phyloP scores from a whole-genome alignment of 2,329 filamentous ascomycete genomes.

The Emericellopsis atlantica region DNA sequence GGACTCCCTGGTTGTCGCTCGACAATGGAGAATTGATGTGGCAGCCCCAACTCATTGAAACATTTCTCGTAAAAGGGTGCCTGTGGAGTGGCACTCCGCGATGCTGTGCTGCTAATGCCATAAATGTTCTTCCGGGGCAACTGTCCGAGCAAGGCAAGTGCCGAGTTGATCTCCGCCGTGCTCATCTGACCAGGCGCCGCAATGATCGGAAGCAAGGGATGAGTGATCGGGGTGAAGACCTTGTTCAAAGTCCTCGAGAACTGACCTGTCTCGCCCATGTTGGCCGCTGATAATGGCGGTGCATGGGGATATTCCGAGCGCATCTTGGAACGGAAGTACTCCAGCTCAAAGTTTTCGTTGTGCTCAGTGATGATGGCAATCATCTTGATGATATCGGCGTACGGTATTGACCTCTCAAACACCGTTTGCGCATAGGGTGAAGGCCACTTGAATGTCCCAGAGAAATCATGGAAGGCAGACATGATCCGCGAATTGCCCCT shows the following conservation, averaged over 20 bases:
- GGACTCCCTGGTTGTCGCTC: constrained; percentile 55
- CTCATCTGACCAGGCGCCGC: constrained; percentile 79
- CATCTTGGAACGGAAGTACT: constrained; percentile 75
- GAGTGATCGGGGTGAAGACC: constrained; percentile 79
- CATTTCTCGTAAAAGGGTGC: constrained; percentile 80
- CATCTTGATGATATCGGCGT: constrained; percentile 85
- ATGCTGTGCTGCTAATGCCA: constrained; percentile 60
- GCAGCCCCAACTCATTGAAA: constrained; percentile 73
- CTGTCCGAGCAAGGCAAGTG: constrained; percentile 66
- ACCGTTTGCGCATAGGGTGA: constrained; percentile 58
- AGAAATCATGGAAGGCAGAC: constrained; percentile 87
- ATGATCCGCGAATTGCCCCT: constrained; percentile 76
- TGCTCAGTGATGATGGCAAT: constrained; percentile 71
- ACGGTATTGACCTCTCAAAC: constrained; percentile 58
- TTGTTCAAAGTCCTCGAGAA: constrained; percentile 74
- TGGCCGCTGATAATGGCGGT: constrained; percentile 70
- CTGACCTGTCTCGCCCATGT: constrained; percentile 80
- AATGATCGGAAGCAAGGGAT: constrained; percentile 71
- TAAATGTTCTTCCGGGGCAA: constrained; percentile 71
- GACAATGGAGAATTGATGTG: constrained; percentile 65
- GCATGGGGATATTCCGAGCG: constrained; percentile 53
- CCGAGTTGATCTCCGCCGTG: constrained; percentile 73
- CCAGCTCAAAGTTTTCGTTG: constrained; percentile 81
- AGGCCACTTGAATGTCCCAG: constrained; percentile 73
- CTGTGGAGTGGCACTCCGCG: constrained; percentile 52